Conservation (phyloP, 2,329 filamentous ascomycete species). For the Hypoxylon sp. region DNA sequence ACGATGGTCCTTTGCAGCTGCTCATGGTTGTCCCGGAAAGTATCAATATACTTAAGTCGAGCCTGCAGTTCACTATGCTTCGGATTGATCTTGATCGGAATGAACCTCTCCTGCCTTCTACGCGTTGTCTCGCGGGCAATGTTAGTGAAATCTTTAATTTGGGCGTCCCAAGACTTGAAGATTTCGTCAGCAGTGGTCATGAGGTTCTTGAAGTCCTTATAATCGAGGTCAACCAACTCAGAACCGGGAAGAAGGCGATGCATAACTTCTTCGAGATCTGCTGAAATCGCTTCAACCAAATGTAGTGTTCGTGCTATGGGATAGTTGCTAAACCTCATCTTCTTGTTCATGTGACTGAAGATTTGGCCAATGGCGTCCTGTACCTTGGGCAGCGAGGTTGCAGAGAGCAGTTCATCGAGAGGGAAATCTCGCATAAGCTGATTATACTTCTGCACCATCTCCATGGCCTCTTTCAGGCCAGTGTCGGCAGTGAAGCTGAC, state of each 20-base stretch:
- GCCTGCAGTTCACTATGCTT: slow-evolving; percentile 91
- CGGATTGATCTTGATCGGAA: slow-evolving; percentile 94
- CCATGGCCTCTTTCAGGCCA: slow-evolving; percentile 93
- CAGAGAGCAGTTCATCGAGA: slow-evolving; percentile 91
- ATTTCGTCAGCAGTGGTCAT: slow-evolving; percentile 88
- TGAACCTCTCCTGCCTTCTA: slow-evolving; percentile 96
- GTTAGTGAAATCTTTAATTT: slow-evolving; percentile 97
- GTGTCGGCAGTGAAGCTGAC: slow-evolving; percentile 98
- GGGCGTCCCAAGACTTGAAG: slow-evolving; percentile 94
- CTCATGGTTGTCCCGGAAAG: slow-evolving; percentile 96
- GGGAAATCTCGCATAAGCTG: slow-evolving; percentile 99
- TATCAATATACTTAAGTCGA: slow-evolving; percentile 91
- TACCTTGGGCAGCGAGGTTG: slow-evolving; percentile 88
- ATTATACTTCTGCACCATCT: slow-evolving; percentile 98
- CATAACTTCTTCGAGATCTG: slow-evolving; percentile 87
- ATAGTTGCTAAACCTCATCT: slow-evolving; percentile 95
- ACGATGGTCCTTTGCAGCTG: slow-evolving; percentile 96
- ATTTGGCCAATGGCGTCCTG: slow-evolving; percentile 90
- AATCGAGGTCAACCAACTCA: slow-evolving; percentile 91
- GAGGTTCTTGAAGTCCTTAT: slow-evolving; percentile 86
- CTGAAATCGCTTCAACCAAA: slow-evolving; percentile 96
- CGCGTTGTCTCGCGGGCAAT: slow-evolving; percentile 95
- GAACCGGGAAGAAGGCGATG: slow-evolving; percentile 88
- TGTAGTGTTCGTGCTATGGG: slow-evolving; percentile 91
- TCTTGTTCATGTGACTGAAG: slow-evolving; percentile 96